Evolutionary conservation across 1,284 basidiomycete species (phyloP).

Genomic region (Singerocomus rubriflavus): DNA sequence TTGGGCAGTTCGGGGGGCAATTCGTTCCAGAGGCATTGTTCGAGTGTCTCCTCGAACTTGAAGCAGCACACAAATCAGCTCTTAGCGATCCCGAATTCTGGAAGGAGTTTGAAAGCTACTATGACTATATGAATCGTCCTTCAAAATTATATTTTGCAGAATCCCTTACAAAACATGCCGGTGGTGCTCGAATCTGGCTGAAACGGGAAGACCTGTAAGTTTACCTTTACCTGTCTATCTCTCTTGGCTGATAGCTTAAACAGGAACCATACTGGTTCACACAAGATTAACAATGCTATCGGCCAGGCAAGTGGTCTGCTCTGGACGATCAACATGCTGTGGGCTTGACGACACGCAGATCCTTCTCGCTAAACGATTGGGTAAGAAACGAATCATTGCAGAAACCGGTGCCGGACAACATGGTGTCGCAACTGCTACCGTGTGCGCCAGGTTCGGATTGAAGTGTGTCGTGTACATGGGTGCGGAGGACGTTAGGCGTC

Average conservation of each 20-base stretch:
- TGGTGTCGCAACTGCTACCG: constrained; percentile 97
- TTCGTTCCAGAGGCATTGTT: constrained; percentile 95
- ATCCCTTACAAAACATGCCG: constrained; percentile 42
- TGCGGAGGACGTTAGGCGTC: constrained; percentile 94
- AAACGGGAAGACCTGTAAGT: constrained; percentile 93
- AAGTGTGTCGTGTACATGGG: constrained; percentile 99
- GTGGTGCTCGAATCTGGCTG: constrained; percentile 93
- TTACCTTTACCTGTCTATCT: background rate
- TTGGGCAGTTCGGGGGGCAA: constrained; percentile 95
- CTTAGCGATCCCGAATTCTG: constrained; percentile 88
- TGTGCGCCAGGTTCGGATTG: constrained; percentile 94
- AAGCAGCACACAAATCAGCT: constrained; percentile 86
- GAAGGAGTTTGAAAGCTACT: constrained; percentile 89
- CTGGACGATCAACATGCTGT: background rate
- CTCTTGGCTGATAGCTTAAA: constrained; percentile 2
- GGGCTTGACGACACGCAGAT: constrained; percentile 49
- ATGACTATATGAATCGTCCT: constrained; percentile 62
- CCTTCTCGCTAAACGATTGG: constrained; percentile 86
- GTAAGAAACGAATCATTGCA: constrained; percentile 96
- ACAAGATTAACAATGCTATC: constrained; percentile 96
- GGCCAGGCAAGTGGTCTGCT: constrained; percentile 59
- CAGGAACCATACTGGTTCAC: constrained; percentile 94
- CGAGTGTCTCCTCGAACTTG: constrained; percentile 88
- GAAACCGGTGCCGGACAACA: constrained; percentile 99
- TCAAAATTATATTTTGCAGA: constrained; percentile 48